Percentiles rank a stretch among this genome's conserved stretches.
Evolutionary conservation across 129 eudicot genomes (phyloP).

Genomic region (Sambucus nigra): DNA sequence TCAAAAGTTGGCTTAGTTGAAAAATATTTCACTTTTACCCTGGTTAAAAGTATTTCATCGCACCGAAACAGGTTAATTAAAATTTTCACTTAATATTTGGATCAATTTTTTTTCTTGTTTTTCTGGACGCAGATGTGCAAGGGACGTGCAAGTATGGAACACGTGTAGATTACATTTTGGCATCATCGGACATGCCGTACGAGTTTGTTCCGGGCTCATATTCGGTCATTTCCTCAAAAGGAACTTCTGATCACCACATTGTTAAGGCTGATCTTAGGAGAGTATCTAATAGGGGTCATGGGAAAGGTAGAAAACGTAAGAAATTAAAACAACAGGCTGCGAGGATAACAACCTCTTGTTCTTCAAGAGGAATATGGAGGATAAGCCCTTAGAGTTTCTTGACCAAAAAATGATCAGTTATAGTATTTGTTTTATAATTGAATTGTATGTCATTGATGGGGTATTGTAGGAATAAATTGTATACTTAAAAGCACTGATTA

Average conservation of each 20-base stretch:
- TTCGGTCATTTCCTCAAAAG: conserved; percentile 79
- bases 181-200: conserved; percentile 40
- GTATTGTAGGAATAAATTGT: too few species aligned
- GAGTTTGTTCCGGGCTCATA: conserved; percentile 73
- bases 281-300: conserved; percentile 13
- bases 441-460: too few species aligned
- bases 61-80: too few species aligned
- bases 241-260: conserved; percentile 92
- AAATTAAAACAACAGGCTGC: conserved; percentile 30
- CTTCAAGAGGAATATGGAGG: conserved; percentile 26
- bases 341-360: conserved; percentile 25
- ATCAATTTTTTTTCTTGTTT: not conserved
- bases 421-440: too few species aligned
- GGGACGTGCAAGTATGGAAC: conserved; percentile 98
- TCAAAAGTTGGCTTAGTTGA: too few species aligned
- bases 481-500: too few species aligned
- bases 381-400: conserved; percentile 8
- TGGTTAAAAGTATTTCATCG: not conserved
- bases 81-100: not conserved
- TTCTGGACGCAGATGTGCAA: conserved; percentile 53
- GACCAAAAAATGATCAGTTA: too few species aligned
- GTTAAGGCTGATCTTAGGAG: conserved; percentile 65
- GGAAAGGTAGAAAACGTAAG: conserved; percentile 13
- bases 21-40: too few species aligned
- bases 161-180: conserved; percentile 71